Percentiles rank a stretch among this genome's conserved stretches.
These are phyloP conservation scores for Plasmodium malariae DNA, from an alignment of 169 alveolate species.

Conservation along the genomic window DNA sequence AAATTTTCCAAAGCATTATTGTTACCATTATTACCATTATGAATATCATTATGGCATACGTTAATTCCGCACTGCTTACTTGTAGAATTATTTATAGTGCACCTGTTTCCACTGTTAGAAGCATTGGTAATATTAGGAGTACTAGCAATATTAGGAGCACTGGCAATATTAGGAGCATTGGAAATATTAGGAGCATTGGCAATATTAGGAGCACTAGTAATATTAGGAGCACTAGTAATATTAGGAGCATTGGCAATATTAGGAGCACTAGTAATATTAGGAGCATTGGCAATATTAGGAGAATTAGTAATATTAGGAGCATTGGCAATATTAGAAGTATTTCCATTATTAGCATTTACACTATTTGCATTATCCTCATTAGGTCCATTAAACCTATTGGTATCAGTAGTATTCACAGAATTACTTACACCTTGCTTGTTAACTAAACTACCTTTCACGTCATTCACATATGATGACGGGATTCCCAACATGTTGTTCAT, in stretches of 20 bases:
- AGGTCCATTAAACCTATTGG: not conserved
- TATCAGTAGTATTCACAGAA: not conserved
- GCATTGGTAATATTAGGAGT: not conserved
- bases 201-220: too few relatives aligned
- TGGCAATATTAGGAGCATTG: not conserved
- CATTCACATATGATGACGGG: not conserved
- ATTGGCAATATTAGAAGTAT: not conserved
- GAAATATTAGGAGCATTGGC: not conserved
- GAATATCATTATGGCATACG: not conserved
- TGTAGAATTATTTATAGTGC: not conserved
- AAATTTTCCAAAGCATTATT: slow-evolving; percentile 17
- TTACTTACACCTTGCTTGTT: slow-evolving; percentile 4
- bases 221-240: too few relatives aligned
- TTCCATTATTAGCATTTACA: not conserved
- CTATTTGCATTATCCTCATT: not conserved
- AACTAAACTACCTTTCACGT: not conserved
- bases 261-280: too few relatives aligned
- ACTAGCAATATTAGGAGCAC: not conserved
- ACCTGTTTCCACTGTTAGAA: not conserved
- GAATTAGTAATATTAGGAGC: too few relatives aligned
- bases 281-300: not conserved
- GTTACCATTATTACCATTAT: not conserved
- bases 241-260: not conserved
- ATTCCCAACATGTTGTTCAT: slow-evolving; percentile 4
- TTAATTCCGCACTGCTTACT: not conserved